Evolutionary conservation across 495 filamentous ascomycete genomes (phyloP).

Genomic region (Usnea hakonensis): DNA sequence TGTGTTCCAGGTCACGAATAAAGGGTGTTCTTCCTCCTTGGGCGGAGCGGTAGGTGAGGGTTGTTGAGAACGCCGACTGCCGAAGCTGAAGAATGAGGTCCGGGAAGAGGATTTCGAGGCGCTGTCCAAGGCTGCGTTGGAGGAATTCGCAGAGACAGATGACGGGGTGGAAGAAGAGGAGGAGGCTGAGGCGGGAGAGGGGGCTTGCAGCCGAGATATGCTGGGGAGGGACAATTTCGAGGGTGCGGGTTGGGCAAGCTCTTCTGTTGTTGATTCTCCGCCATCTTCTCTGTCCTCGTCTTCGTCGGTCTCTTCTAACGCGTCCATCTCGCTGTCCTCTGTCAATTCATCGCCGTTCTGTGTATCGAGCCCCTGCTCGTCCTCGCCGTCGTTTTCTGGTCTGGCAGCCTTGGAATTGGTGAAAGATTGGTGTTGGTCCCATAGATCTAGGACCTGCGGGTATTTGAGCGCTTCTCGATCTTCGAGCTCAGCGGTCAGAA

Average conservation of each 20-base stretch:
- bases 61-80: conserved; percentile 25
- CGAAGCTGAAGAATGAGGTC: conserved; percentile 38
- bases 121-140: conserved; percentile 34
- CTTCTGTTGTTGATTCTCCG: conserved; percentile 8
- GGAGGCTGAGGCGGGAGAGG: conserved; percentile 28
- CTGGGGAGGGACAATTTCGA: conserved; percentile 4
- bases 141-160: conserved; percentile 34
- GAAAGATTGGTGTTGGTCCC: conserved; percentile 45
- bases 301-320: conserved; percentile 2
- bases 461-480: conserved; percentile 52
- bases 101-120: conserved; percentile 40
- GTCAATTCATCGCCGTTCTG: conserved; percentile 9
- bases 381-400: conserved; percentile 14
- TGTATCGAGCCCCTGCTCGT: conserved; percentile 8
- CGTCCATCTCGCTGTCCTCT: conserved; percentile 10
- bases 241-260: conserved; percentile 8
- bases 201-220: conserved; percentile 24
- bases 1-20: conserved; percentile 96
- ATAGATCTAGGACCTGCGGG: conserved; percentile 61
- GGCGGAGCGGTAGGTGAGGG: conserved; percentile 23
- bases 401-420: conserved; percentile 16
- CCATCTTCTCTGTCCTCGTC: conserved; percentile 21
- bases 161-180: conserved; percentile 24
- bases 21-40: conserved; percentile 43
- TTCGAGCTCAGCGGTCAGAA: conserved; percentile 59